phyloP scores from a whole-genome alignment of 495 filamentous ascomycete genomes.

The Aspergillus nanangensis region DNA sequence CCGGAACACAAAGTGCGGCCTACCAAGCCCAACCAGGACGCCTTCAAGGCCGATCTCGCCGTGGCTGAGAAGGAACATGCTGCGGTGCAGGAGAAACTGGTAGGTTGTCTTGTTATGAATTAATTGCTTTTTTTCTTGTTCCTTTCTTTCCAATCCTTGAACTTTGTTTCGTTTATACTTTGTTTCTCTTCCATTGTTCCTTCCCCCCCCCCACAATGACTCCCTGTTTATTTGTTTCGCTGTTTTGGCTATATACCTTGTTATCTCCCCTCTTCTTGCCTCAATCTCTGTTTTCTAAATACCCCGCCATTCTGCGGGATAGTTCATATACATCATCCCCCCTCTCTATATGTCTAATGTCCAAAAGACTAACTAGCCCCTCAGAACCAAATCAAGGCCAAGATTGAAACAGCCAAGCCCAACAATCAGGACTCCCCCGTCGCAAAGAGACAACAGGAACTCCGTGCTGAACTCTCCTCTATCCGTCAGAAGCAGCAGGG shows the following conservation, averaged over 20 bases:
- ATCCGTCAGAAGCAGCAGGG: slow-evolving; percentile 79
- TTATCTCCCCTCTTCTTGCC: too few relatives aligned
- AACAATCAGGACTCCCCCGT: slow-evolving; percentile 70
- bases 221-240: too few relatives aligned
- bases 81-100: slow-evolving; percentile 67
- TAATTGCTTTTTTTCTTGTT: neutral
- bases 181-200: neutral
- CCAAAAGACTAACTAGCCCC: too few relatives aligned
- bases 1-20: slow-evolving; percentile 45
- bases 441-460: slow-evolving; percentile 75
- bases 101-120: slow-evolving; percentile 44
- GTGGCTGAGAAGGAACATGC: slow-evolving; percentile 80
- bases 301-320: too few relatives aligned
- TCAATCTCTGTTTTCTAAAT: too few relatives aligned
- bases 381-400: slow-evolving; percentile 78
- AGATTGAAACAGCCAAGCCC: slow-evolving; percentile 72
- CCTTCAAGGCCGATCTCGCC: slow-evolving; percentile 59
- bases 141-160: neutral
- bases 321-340: too few relatives aligned
- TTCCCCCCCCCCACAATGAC: too few relatives aligned
- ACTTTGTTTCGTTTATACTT: neutral
- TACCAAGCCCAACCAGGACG: slow-evolving; percentile 52
- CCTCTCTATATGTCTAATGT: too few relatives aligned
- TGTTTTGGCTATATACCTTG: too few relatives aligned
- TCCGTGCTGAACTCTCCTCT: slow-evolving; percentile 61